Evolutionary conservation across 768 basidiomycete species (phyloP), one percentile per base, ranked within the genome.

Genomic region (Collybia nuda): DNA sequence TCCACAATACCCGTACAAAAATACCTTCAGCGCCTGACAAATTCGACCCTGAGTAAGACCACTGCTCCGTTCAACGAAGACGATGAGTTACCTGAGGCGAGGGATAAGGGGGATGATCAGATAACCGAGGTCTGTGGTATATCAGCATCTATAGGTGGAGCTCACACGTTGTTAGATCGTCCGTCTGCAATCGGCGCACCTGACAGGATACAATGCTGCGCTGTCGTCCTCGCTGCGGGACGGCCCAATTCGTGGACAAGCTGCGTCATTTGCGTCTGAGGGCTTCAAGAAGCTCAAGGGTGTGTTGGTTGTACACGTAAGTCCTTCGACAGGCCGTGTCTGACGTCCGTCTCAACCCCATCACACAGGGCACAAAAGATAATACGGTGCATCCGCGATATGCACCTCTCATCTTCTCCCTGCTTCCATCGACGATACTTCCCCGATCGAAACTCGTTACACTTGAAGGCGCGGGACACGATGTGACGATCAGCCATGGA

Each of bases 151-250:
- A 32, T 32, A 3, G 9, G 32, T 32, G 32, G 32, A 14, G 46
- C 17, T 19, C 40, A 18, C 41, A n/a, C 23, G 45, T 49, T 43
- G 39, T 23, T 53, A 87, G 82, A 84, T 90, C 48, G 82, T 90
- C 0, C 79, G 87, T n/a, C 69, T 88, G 11, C 88, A 90, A 67
- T 86, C 86, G 0, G 88, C 88, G 1, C 84, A 88, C 60, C 75
- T 90, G 5, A 79, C 84, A 0, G 81, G 88, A 3, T 90, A 82
- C 62, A 88, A 90, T 55, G 77, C 80, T 18, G 88, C 88, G 0
- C 68, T 90, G n/a, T 88, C 88, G 0, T 89, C 87, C 4, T 87
- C 83, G 2, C 70, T 90, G 21, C 78, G 88, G 28, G 79, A 86
- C 35, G 88, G 88, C 1, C 88, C 88, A 12, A 71, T 90, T 23